phyloP scores from a whole-genome alignment of 2,329 filamentous ascomycete genomes.

The Fusarium pseudocircinatum region DNA sequence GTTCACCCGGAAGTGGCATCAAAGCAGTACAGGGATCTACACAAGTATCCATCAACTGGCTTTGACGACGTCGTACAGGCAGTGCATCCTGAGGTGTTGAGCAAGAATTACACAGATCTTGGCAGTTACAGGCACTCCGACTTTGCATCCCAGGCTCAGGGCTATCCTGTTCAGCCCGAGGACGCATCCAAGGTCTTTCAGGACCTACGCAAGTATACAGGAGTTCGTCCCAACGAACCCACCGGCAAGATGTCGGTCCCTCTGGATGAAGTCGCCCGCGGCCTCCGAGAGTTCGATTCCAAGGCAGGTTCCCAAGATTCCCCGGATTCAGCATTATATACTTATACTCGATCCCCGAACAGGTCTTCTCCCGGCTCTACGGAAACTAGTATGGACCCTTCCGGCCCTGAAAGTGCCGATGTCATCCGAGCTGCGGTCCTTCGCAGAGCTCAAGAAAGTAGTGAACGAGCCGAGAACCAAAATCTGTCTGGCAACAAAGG shows the following conservation, averaged over 20 bases:
- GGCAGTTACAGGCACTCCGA: conserved; percentile 50
- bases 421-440: conserved; percentile 47
- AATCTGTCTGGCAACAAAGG: conserved; percentile 4
- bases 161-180: conserved; percentile 47
- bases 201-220: conserved; percentile 54
- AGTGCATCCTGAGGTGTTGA: conserved; percentile 51
- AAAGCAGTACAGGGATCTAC: conserved; percentile 49
- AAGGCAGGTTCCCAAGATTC: conserved; percentile 43
- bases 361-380: conserved; percentile 33
- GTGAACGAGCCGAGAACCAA: conserved; percentile 23
- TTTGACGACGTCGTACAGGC: conserved; percentile 43
- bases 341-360: conserved; percentile 39
- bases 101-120: conserved; percentile 55
- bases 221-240: conserved; percentile 50
- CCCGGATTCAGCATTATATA: conserved; percentile 37
- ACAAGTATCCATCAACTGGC: conserved; percentile 45
- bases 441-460: conserved; percentile 39
- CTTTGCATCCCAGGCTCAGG: conserved; percentile 43
- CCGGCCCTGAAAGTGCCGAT: conserved; percentile 44
- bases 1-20: conserved; percentile 46
- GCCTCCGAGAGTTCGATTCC: conserved; percentile 52
- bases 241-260: conserved; percentile 44
- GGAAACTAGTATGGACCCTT: conserved; percentile 27
- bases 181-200: conserved; percentile 52
- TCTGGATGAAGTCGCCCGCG: conserved; percentile 47